These are phyloP conservation scores for Dryadomyces quercivorus DNA, from an alignment of 2,329 filamentous ascomycete species.

Conservation along the genomic window DNA sequence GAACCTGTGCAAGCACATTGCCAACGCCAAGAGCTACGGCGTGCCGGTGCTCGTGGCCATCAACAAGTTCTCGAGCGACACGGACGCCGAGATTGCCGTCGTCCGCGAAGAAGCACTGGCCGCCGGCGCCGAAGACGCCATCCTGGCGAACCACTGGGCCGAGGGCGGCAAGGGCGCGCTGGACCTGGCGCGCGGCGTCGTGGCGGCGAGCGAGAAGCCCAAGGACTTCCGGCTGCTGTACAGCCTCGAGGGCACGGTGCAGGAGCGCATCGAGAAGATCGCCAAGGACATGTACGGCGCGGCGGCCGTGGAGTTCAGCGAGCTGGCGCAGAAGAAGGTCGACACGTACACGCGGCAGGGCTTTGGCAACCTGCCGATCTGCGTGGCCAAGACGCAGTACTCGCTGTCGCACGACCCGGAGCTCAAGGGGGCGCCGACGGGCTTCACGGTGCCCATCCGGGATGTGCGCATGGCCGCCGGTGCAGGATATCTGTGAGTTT, in stretches of 20 bases:
- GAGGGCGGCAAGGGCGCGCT: slow-evolving; percentile 85
- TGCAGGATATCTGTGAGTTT: slow-evolving; percentile 72
- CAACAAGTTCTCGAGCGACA: slow-evolving; percentile 93
- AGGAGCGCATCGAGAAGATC: slow-evolving; percentile 83
- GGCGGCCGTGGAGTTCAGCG: slow-evolving; percentile 78
- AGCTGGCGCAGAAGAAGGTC: slow-evolving; percentile 90
- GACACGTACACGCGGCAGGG: slow-evolving; percentile 90
- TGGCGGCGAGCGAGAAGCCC: slow-evolving; percentile 69
- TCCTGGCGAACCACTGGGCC: slow-evolving; percentile 93
- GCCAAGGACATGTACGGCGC: slow-evolving; percentile 93
- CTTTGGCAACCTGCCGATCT: slow-evolving; percentile 86
- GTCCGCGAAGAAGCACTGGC: slow-evolving; percentile 84
- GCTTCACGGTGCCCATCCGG: slow-evolving; percentile 87
- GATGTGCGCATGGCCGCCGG: slow-evolving; percentile 91
- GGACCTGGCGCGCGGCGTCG: slow-evolving; percentile 76
- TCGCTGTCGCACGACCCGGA: slow-evolving; percentile 86
- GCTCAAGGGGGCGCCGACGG: slow-evolving; percentile 87
- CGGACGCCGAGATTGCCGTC: slow-evolving; percentile 78
- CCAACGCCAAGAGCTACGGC: slow-evolving; percentile 79
- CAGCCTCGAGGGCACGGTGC: slow-evolving; percentile 58
- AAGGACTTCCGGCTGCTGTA: slow-evolving; percentile 87
- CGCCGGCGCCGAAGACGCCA: slow-evolving; percentile 86
- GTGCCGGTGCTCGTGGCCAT: slow-evolving; percentile 93
- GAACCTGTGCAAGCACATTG: slow-evolving; percentile 91
- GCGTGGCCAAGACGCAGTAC: slow-evolving; percentile 97